Evolutionary conservation across 2,329 filamentous ascomycete genomes (phyloP).

Genomic region (Blastomyces percursus): DNA sequence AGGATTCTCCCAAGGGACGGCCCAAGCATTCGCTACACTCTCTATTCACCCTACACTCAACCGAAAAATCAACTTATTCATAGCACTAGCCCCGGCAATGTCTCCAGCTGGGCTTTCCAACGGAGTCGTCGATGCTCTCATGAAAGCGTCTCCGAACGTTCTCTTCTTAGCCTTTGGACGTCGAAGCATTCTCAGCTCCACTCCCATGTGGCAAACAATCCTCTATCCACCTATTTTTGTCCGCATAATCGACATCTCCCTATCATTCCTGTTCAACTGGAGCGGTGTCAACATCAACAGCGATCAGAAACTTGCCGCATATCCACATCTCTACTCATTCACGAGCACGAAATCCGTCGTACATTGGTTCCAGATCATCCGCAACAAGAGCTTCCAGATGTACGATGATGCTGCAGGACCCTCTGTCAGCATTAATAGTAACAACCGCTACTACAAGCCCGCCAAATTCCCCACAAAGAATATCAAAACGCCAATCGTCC

Average conservation of each 20-base stretch:
- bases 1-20: constrained; percentile 93
- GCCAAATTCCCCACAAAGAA: constrained; percentile 94
- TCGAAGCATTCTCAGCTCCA: constrained; percentile 78
- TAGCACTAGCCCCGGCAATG: constrained; percentile 93
- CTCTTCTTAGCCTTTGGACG: constrained; percentile 88
- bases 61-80: constrained; percentile 87
- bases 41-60: constrained; percentile 89
- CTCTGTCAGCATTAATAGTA: constrained; percentile 57
- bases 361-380: constrained; percentile 99
- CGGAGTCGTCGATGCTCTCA: constrained; percentile 79
- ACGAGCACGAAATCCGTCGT: constrained; percentile 95
- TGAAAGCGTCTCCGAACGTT: constrained; percentile 87
- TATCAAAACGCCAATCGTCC: constrained; percentile 87
- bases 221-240: constrained; percentile 92
- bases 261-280: constrained; percentile 86
- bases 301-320: constrained; percentile 87
- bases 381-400: constrained; percentile 94
- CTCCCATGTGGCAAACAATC: constrained; percentile 95
- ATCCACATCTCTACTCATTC: constrained; percentile 92
- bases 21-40: constrained; percentile 87
- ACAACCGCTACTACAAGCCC: constrained; percentile 84
- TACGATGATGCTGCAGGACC: constrained; percentile 89
- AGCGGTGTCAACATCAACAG: constrained; percentile 68
- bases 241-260: constrained; percentile 68
- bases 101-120: constrained; percentile 83